Conservation (phyloP, 2,329 filamentous ascomycete species). For the Colletotrichum tropicale region DNA sequence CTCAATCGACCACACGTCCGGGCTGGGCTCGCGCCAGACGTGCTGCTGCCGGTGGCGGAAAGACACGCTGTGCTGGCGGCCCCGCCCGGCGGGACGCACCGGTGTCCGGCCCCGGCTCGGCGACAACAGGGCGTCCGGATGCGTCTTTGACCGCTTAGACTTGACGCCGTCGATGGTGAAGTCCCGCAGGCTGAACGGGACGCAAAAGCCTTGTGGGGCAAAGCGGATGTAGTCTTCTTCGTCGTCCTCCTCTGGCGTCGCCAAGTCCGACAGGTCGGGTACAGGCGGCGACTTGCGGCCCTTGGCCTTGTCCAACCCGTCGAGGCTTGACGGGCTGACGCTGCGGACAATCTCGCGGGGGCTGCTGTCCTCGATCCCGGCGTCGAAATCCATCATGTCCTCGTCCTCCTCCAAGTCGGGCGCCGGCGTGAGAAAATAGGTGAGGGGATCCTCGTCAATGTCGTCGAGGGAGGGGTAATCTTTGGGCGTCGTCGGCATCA, state of each 20-base stretch:
- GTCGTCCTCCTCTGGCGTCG: slow-evolving; percentile 48
- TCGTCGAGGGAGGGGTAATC: slow-evolving; percentile 51
- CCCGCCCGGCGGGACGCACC: slow-evolving; percentile 29
- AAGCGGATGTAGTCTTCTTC: slow-evolving; percentile 58
- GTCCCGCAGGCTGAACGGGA: slow-evolving; percentile 48
- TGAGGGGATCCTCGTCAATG: slow-evolving; percentile 58
- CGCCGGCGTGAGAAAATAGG: slow-evolving; percentile 59
- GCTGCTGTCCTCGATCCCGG: slow-evolving; percentile 58
- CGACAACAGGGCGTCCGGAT: slow-evolving; percentile 36
- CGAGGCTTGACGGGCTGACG: slow-evolving; percentile 61
- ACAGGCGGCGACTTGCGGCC: slow-evolving; percentile 34
- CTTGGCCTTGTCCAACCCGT: slow-evolving; percentile 50
- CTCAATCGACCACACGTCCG: slow-evolving; percentile 64
- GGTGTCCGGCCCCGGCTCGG: slow-evolving; percentile 29
- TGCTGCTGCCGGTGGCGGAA: slow-evolving; percentile 44
- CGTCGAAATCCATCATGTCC: slow-evolving; percentile 58
- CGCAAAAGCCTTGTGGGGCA: slow-evolving; percentile 39
- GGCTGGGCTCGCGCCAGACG: slow-evolving; percentile 63
- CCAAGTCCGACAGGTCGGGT: slow-evolving; percentile 46
- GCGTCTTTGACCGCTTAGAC: slow-evolving; percentile 29
- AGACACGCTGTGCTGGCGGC: slow-evolving; percentile 31
- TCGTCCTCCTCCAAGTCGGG: slow-evolving; percentile 45
- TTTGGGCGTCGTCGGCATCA: slow-evolving; percentile 46
- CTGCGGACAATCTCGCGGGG: slow-evolving; percentile 54
- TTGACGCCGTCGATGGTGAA: slow-evolving; percentile 41